Conservation (phyloP, 2,329 filamentous ascomycete species). For the Ramularia collo-cygni region DNA sequence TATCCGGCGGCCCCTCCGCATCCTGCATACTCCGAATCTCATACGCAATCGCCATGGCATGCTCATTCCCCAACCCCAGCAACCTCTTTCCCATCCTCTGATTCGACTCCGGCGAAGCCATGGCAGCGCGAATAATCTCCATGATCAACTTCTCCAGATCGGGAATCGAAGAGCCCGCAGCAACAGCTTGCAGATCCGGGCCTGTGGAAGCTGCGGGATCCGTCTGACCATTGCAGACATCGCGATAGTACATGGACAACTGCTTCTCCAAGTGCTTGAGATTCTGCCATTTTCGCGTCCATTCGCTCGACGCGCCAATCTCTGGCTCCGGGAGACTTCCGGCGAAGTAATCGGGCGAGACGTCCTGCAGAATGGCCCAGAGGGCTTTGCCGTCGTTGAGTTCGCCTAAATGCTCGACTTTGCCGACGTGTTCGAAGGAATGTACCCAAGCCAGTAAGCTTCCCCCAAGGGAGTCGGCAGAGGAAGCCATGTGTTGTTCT, state of each 20-base stretch:
- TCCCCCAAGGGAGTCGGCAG: constrained; percentile 20
- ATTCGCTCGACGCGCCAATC: constrained; percentile 39
- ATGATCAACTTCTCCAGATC: constrained; percentile 40
- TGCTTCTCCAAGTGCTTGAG: constrained; percentile 45
- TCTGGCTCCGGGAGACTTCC: constrained; percentile 42
- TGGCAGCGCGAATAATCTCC: constrained; percentile 42
- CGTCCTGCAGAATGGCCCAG: constrained; percentile 42
- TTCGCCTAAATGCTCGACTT: constrained; percentile 35
- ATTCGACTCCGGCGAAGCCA: constrained; percentile 43
- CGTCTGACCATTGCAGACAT: constrained; percentile 35
- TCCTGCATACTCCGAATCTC: constrained; percentile 29
- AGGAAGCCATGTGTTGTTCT: constrained; percentile 16
- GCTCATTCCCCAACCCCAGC: constrained; percentile 27
- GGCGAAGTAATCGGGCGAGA: constrained; percentile 44
- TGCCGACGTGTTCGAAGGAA: constrained; percentile 36
- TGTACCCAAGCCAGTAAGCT: constrained; percentile 35
- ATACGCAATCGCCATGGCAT: constrained; percentile 29
- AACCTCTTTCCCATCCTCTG: constrained; percentile 37
- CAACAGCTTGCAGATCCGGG: constrained; percentile 47
- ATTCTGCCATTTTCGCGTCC: constrained; percentile 49
- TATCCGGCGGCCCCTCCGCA: constrained; percentile 21
- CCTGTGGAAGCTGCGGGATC: constrained; percentile 29
- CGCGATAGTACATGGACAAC: constrained; percentile 43
- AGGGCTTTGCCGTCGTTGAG: constrained; percentile 42
- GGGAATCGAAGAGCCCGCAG: constrained; percentile 35